These are phyloP conservation scores for Hibiscus syriacus DNA, from an alignment of 345 rosid species.

Conservation along the genomic window DNA sequence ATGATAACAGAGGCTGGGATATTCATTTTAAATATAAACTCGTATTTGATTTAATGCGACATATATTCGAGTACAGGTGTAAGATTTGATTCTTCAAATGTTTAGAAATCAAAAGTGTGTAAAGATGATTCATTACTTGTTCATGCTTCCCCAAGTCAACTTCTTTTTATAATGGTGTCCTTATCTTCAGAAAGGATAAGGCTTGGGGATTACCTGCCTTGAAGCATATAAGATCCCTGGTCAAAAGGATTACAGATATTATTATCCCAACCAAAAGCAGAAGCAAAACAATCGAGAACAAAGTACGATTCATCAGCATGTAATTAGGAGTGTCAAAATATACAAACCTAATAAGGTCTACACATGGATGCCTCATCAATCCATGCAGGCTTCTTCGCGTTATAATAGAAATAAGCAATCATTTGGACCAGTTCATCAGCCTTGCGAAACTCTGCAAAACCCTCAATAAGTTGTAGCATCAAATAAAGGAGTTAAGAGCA, in stretches of 20 bases:
- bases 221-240: background rate
- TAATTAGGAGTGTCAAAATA: background rate
- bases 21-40: background rate
- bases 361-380: constrained; percentile 32
- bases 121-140: background rate
- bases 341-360: constrained; percentile 22
- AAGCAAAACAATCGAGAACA: background rate
- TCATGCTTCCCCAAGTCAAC: background rate
- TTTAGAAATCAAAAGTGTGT: background rate
- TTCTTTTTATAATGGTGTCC: background rate
- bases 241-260: background rate
- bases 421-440: constrained; percentile 74
- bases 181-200: background rate
- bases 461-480: constrained; percentile 4
- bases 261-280: background rate
- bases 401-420: constrained; percentile 88
- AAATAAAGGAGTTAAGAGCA: background rate
- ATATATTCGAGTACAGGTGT: no score
- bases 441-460: constrained; percentile 52
- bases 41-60: background rate
- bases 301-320: no score
- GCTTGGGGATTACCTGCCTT: background rate
- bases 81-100: background rate
- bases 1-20: background rate
- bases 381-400: constrained; percentile 81